Conservation (phyloP, 2,329 filamentous ascomycete genomes). For the Cadophora malorum region DNA sequence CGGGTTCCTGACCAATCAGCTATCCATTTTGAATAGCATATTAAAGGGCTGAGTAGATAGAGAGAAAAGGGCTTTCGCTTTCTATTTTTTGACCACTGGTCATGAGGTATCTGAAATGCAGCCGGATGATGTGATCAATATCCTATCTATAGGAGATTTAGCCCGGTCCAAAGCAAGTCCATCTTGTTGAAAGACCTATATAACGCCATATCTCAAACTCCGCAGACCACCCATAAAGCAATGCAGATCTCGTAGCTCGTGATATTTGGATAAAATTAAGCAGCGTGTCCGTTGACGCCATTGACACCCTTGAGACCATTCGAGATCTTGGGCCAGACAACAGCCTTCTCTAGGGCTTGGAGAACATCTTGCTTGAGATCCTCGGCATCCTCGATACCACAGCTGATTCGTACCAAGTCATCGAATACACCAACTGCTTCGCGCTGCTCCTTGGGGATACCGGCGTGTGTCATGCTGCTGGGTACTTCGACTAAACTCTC, state of each 20-base stretch:
- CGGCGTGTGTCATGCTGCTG: conserved; percentile 95
- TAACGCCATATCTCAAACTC: conserved; percentile 9
- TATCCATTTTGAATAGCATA: too few species aligned
- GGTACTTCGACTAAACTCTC: conserved; percentile 93
- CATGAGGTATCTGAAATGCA: conserved; percentile 4
- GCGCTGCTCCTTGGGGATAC: conserved; percentile 87
- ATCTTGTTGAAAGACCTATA: conserved; percentile 16
- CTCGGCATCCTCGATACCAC: conserved; percentile 88
- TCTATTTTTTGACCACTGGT: conserved; percentile 6
- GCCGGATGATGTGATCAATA: not conserved
- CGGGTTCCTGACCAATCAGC: too few species aligned
- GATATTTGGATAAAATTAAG: not conserved
- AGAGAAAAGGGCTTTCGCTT: not conserved
- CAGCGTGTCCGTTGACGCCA: conserved; percentile 9
- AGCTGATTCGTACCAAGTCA: conserved; percentile 91
- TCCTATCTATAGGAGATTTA: not conserved
- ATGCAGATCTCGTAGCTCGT: not conserved
- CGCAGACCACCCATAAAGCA: conserved; percentile 10
- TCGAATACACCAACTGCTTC: conserved; percentile 95
- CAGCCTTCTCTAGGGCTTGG: conserved; percentile 79
- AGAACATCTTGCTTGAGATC: conserved; percentile 84
- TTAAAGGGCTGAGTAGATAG: too few species aligned
- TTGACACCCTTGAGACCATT: conserved; percentile 38
- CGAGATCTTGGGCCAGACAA: conserved; percentile 41
- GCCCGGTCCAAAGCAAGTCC: conserved; percentile 2